Evolutionary conservation across 768 basidiomycete species (phyloP), one percentile per base, ranked within the genome.

Genomic region (Boletus patriciae): DNA sequence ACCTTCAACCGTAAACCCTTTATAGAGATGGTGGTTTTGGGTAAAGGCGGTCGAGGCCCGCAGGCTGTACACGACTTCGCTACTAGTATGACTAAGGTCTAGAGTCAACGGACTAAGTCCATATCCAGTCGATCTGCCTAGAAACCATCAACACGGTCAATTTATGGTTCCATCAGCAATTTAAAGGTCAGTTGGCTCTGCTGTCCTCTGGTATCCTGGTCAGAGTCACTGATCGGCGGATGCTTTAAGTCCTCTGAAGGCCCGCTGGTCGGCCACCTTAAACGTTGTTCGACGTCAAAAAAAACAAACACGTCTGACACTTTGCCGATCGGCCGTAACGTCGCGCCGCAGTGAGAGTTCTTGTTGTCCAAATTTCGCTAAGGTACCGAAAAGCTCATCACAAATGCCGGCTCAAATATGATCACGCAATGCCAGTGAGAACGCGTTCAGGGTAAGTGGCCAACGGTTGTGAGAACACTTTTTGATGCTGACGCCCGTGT

Each of bases 351-450:
- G 25, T 25, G 25, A 4, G 25, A 25, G 25, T 25, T n/a, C 3
- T 25, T 25, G 25, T 25, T 25, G 18, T n/a, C 47, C 51, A 57
- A n/a, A 55, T 54, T 64, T 66, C 60, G 67, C 68, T 68, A 54
- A 59, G 37, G 38, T 40, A 43, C 47, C 46, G 18, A 48, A 53
- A 52, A 49, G n/a, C n/a, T n/a, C 38, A 23, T 23, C 46, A 47
- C 54, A 34, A 34, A 34, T 36, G 54, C 36, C 29, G 33, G 29
- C 19, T n/a, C 47, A 4, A 29, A 50, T 55, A 64, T 63, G 47
- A 58, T 48, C 61, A 67, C 55, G 52, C 47, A 47, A 51, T 59
- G n/a, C n/a, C n/a, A n/a, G n/a, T n/a, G 57, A 60, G 57, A 58
- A 55, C 37, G 4, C 42, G 27, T 36, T 45, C 43, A 27, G 48